A percentile compares a stretch with the other conserved stretches of the same genome.
Conservation (phyloP, 768 basidiomycete species). For the Strobilomyces confusus region DNA sequence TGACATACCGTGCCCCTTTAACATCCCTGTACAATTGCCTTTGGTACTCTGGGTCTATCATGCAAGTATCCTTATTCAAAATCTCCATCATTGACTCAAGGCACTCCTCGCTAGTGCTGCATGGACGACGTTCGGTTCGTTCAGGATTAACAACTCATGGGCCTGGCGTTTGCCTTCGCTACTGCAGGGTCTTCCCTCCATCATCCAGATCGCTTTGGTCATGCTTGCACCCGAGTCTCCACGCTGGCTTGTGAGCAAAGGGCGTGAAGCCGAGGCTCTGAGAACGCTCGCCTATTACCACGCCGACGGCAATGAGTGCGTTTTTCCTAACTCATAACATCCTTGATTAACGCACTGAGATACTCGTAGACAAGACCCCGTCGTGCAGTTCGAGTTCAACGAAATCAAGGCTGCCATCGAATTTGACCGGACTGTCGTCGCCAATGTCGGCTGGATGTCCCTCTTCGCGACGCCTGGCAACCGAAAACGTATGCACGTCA, state of each 20-base stretch:
- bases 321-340: conserved; percentile 23
- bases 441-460: conserved; percentile 65
- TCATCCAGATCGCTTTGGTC: conserved; percentile 62
- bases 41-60: conserved; percentile 81
- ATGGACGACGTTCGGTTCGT: conserved; percentile 81
- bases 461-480: conserved; percentile 68
- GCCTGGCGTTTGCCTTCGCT: conserved; percentile 80
- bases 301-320: conserved; percentile 64
- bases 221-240: conserved; percentile 80
- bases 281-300: conserved; percentile 78
- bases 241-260: conserved; percentile 76
- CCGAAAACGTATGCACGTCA: conserved; percentile 70
- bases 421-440: conserved; percentile 57
- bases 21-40: conserved; percentile 80
- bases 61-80: conserved; percentile 40
- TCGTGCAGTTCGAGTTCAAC: conserved; percentile 69
- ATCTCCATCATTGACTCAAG: neutral
- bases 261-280: conserved; percentile 64
- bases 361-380: conserved; percentile 48
- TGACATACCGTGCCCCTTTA: conserved; percentile 72
- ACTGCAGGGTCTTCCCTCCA: conserved; percentile 66
- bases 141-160: conserved; percentile 64
- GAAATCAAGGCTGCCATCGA: conserved; percentile 79
- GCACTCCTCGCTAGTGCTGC: conserved; percentile 47
- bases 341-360: neutral